phyloP scores from a whole-genome alignment of 768 basidiomycete genomes.

The Lentinus brumalis region DNA sequence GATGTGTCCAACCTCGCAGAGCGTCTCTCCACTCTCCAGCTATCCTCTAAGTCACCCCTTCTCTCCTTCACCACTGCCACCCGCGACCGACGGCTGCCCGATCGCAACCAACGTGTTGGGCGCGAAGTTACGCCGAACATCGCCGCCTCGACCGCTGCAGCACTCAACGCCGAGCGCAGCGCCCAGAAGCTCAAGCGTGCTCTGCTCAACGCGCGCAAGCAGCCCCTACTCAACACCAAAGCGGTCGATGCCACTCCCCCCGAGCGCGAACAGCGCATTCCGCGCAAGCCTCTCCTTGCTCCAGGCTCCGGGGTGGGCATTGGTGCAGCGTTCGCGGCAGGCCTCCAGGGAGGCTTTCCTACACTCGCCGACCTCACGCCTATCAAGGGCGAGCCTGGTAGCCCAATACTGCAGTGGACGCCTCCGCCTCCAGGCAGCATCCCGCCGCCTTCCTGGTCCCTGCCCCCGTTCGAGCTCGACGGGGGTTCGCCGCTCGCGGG shows the following conservation, averaged over 20 bases:
- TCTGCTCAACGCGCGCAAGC: slow-evolving; percentile 57
- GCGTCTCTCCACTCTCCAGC: slow-evolving; percentile 55
- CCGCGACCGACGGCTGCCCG: slow-evolving; percentile 38
- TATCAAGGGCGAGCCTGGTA: background rate
- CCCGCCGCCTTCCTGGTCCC: background rate
- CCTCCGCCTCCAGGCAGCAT: slow-evolving; percentile 1
- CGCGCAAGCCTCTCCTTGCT: slow-evolving; percentile 27
- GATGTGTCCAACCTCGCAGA: slow-evolving; percentile 53
- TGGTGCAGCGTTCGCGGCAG: slow-evolving; percentile 11
- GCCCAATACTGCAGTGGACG: background rate
- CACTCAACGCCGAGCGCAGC: slow-evolving; percentile 78
- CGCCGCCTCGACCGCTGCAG: slow-evolving; percentile 75
- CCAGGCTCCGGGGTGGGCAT: slow-evolving; percentile 15
- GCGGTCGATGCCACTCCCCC: slow-evolving; percentile 36
- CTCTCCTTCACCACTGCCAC: slow-evolving; percentile 22
- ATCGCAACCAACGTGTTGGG: slow-evolving; percentile 10
- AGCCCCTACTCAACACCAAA: slow-evolving; percentile 67
- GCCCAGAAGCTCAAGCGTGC: slow-evolving; percentile 71
- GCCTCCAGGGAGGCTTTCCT: slow-evolving; percentile 8
- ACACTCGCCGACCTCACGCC: background rate
- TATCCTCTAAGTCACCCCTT: slow-evolving; percentile 27
- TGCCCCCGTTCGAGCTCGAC: background rate
- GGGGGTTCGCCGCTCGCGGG: slow-evolving; percentile 10
- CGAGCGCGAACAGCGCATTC: slow-evolving; percentile 26
- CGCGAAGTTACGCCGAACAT: slow-evolving; percentile 55